Percentiles rank a stretch among this genome's conserved stretches.
These are phyloP conservation scores for Sutorius eximius DNA, from an alignment of 1,284 basidiomycete species.

Conservation along the genomic window DNA sequence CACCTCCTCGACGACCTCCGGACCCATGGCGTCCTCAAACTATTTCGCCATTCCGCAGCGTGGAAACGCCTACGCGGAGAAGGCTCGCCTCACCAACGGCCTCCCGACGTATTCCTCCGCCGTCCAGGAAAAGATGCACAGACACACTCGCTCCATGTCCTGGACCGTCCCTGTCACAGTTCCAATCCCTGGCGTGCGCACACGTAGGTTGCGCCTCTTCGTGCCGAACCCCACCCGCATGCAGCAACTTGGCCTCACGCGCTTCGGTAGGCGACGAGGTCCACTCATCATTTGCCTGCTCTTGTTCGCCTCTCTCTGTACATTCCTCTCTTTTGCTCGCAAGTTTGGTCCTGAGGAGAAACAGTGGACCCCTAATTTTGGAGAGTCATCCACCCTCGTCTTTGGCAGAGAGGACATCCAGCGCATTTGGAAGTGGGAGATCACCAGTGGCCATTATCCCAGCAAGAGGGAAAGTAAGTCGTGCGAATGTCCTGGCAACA, in stretches of 20 bases:
- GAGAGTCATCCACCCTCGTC: conserved; percentile 75
- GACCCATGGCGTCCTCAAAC: conserved; percentile 47
- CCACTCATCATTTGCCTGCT: conserved; percentile 50
- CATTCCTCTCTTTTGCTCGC: conserved; percentile 59
- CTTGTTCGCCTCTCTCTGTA: conserved; percentile 49
- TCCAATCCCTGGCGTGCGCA: conserved; percentile 57
- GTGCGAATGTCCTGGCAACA: neutral
- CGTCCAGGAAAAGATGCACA: conserved; percentile 66
- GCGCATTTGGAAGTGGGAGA: conserved; percentile 92
- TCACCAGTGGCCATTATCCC: conserved; percentile 88
- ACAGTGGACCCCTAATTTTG: conserved; percentile 70
- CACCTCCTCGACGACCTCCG: conserved; percentile 12
- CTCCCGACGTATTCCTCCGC: conserved; percentile 63
- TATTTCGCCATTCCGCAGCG: conserved; percentile 47
- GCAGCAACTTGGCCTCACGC: conserved; percentile 56
- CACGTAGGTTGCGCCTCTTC: conserved; percentile 50
- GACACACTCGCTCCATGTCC: conserved; percentile 45
- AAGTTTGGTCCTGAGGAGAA: conserved; percentile 56
- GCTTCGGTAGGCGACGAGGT: conserved; percentile 58
- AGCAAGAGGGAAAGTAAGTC: conserved; percentile 71
- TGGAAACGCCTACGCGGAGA: conserved; percentile 47
- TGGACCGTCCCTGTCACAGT: conserved; percentile 64
- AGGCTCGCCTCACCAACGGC: conserved; percentile 44
- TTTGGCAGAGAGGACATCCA: conserved; percentile 75
- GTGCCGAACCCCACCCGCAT: conserved; percentile 66